These are phyloP conservation scores for Rasamsonia emersonii DNA, from an alignment of 2,329 filamentous ascomycete genomes.

Conservation along the genomic window DNA sequence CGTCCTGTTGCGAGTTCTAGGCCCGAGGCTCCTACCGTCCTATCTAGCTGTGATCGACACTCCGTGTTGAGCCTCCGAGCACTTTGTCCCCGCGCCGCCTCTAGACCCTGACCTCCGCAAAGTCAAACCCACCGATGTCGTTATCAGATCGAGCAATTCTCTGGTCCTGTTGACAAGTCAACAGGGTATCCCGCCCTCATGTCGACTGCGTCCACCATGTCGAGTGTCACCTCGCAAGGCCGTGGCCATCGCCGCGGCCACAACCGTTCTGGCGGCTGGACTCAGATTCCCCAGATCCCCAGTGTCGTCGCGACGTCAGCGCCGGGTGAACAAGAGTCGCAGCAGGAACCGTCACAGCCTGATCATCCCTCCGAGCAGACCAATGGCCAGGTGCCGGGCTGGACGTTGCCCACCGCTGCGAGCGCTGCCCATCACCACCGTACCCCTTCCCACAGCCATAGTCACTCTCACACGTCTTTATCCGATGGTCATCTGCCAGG, in stretches of 20 bases:
- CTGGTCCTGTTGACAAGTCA: not conserved
- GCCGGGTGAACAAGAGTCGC: slow-evolving; percentile 11
- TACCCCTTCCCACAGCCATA: slow-evolving; percentile 3
- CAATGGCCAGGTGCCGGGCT: not conserved
- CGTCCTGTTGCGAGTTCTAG: no score
- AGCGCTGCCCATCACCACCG: not conserved
- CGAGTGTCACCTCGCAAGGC: slow-evolving; percentile 21
- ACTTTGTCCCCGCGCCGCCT: no score
- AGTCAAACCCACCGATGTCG: slow-evolving; percentile 3
- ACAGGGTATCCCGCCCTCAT: slow-evolving; percentile 14
- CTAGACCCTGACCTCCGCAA: slow-evolving; percentile 1
- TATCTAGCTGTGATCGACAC: no score
- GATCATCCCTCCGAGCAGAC: not conserved
- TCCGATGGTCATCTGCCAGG: not conserved
- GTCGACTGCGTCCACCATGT: slow-evolving; percentile 24
- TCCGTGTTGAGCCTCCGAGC: slow-evolving; percentile 5
- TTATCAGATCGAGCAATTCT: no score
- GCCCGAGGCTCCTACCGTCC: no score
- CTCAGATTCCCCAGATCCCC: slow-evolving; percentile 19
- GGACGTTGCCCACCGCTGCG: slow-evolving; percentile 7
- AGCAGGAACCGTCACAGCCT: slow-evolving; percentile 13
- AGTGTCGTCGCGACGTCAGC: slow-evolving; percentile 17
- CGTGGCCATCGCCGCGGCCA: slow-evolving; percentile 25
- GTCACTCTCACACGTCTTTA: slow-evolving; percentile 2
- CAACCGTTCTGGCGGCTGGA: slow-evolving; percentile 23